Conservation (phyloP, 2,329 filamentous ascomycete species). For the Colletotrichum coccodes region DNA sequence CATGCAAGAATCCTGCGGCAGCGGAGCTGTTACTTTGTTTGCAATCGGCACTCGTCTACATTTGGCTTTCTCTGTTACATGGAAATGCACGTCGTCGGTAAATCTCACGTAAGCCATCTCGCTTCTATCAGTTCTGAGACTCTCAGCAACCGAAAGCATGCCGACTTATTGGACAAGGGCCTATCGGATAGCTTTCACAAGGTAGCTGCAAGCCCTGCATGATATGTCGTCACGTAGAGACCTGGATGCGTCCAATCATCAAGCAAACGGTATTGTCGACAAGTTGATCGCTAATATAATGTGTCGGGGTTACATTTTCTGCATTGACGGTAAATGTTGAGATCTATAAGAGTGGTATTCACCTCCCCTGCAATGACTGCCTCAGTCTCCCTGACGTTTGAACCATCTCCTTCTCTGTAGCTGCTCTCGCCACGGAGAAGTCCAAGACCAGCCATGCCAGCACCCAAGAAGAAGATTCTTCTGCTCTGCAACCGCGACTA, state of each 20-base stretch:
- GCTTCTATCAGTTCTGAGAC: not conserved
- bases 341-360: too few species aligned
- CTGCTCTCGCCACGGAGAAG: not conserved
- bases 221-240: too few species aligned
- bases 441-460: not conserved
- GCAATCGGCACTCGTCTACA: not conserved
- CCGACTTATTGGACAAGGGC: not conserved
- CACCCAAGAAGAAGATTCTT: slow-evolving; percentile 40
- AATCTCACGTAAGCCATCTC: not conserved
- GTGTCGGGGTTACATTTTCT: too few species aligned
- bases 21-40: too few species aligned
- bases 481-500: slow-evolving; percentile 57
- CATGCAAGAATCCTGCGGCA: not conserved
- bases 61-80: not conserved
- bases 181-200: not conserved
- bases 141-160: not conserved
- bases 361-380: too few species aligned
- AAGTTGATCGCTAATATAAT: too few species aligned
- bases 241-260: too few species aligned
- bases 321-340: too few species aligned
- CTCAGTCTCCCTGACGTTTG: too few species aligned
- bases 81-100: not conserved
- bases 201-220: too few species aligned
- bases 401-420: not conserved
- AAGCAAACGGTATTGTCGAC: too few species aligned